Conservation (phyloP, 495 filamentous ascomycete species). For the Lichenothelia convexa region DNA sequence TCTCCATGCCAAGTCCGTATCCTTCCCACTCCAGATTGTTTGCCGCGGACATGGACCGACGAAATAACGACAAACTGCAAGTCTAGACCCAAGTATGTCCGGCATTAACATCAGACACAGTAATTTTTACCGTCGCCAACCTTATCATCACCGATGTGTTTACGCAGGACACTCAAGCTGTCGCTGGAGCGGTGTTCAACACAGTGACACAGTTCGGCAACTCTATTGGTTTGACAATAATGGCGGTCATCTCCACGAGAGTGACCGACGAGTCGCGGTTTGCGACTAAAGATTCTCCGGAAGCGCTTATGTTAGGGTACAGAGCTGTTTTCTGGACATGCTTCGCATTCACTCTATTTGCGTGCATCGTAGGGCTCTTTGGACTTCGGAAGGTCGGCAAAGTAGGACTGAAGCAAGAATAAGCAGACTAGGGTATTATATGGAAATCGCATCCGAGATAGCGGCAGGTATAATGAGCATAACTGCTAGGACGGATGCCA, state of each 20-base stretch:
- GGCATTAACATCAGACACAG: too few species aligned
- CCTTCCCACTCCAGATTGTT: too few species aligned
- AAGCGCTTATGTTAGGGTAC: constrained; percentile 39
- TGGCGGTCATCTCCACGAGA: constrained; percentile 35
- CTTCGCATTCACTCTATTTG: constrained; percentile 31
- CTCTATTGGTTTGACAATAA: constrained; percentile 37
- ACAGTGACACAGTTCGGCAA: constrained; percentile 43
- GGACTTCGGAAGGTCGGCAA: constrained; percentile 34
- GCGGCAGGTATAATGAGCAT: too few species aligned
- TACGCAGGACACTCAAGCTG: constrained; percentile 34
- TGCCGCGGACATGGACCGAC: constrained; percentile 35
- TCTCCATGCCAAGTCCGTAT: too few species aligned
- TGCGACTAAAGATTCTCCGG: too few species aligned
- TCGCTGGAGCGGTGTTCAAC: constrained; percentile 49
- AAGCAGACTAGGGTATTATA: too few species aligned
- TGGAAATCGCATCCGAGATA: too few species aligned
- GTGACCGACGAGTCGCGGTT: constrained; percentile 23
- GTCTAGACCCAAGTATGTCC: too few species aligned
- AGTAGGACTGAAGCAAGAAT: constrained; percentile 35
- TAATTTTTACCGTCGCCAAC: constrained; percentile 45
- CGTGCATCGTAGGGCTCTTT: constrained; percentile 23
- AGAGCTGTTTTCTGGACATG: constrained; percentile 40
- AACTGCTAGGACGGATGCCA: too few species aligned
- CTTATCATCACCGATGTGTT: constrained; percentile 42
- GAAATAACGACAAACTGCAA: too few species aligned